These are phyloP conservation scores for Fusarium sp. DNA, from an alignment of 2,329 filamentous ascomycete species.

Conservation along the genomic window DNA sequence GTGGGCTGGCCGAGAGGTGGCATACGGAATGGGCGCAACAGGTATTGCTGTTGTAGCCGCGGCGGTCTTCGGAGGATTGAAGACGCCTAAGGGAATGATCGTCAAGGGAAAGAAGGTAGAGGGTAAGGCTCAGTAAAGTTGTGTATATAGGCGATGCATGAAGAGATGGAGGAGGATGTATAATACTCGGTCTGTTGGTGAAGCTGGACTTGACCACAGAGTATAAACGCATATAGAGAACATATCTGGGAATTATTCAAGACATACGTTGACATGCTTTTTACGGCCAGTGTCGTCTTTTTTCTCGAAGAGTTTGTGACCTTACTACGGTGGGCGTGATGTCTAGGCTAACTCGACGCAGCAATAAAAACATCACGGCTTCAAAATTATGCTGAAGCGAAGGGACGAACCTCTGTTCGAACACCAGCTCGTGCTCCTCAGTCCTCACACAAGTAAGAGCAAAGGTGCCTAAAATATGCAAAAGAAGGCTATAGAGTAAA, in stretches of 20 bases:
- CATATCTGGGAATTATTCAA: slow-evolving; percentile 5
- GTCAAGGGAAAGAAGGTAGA: slow-evolving; percentile 39
- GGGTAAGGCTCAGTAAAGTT: slow-evolving; percentile 35
- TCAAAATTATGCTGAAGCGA: too few relatives aligned
- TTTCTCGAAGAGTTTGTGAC: background rate
- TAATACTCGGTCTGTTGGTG: slow-evolving; percentile 9
- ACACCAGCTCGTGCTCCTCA: background rate
- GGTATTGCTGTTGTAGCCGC: slow-evolving; percentile 83
- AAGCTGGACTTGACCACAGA: slow-evolving; percentile 39
- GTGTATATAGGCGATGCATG: background rate
- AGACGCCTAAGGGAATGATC: slow-evolving; percentile 66
- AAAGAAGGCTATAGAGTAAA: background rate
- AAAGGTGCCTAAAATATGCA: background rate
- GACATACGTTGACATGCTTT: background rate
- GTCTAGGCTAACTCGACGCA: background rate
- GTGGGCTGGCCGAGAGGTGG: slow-evolving; percentile 93
- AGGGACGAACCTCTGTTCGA: background rate
- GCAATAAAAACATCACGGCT: background rate
- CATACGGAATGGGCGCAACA: slow-evolving; percentile 84
- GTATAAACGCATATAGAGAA: background rate
- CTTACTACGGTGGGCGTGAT: background rate
- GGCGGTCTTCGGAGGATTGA: slow-evolving; percentile 80
- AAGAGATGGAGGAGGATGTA: slow-evolving; percentile 4
- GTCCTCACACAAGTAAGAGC: background rate
- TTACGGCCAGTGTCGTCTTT: background rate